Base-by-base conservation (phyloP, 2,329 filamentous ascomycete genomes). In the Diaporthe batatas region DNA sequence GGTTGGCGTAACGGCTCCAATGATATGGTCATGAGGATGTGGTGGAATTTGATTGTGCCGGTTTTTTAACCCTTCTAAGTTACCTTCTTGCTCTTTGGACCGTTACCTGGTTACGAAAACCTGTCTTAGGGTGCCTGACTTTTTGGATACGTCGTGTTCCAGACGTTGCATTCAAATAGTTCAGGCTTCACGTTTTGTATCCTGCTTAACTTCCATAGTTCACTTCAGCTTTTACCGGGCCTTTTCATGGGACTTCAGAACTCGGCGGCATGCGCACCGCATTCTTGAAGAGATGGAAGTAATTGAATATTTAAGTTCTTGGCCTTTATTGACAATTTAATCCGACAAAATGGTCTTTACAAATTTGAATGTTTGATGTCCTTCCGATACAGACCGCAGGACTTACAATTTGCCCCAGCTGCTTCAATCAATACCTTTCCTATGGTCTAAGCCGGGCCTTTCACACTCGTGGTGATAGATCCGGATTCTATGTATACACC, bases 401-500 rank as follows among this genome's bases (percentile, higher is more conserved):
- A 10, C n/a, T 53, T 4, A 7, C 23, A 36, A 16, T 14, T 51
- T 32, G 8, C n/a, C 44, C 25, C 12, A 51, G 29, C 29, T 62
- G 23, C 39, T n/a, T 25, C 29, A 11, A 6, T 5, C 21, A 29
- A 23, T 18, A 25, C 14, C 42, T 8, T 14, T 6, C 12, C 5
- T 36, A 23, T 53, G 4, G 14, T 14, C 62, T 67, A 67, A 53
- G 47, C 62, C 14, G 62, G 62, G 29, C 62, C 47, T 16, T 59
- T 68, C 7, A 73, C 72, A 32, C 53, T 71, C 6, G 44, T 77
- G 72, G 44, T 72, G 53, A 72, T 29, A 23, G 36, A 62, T 8
- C 89, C 90, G 62, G 83, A 86, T 85, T 94, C 92, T 62, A 94
- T 86, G 77, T 93, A 94, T 4, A 93, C 90, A 12, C 92, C 91